Evolutionary conservation across 73 alveolate species (phyloP), one percentile per base, ranked within the genome.

Genomic region (Durusdinium trenchii): DNA sequence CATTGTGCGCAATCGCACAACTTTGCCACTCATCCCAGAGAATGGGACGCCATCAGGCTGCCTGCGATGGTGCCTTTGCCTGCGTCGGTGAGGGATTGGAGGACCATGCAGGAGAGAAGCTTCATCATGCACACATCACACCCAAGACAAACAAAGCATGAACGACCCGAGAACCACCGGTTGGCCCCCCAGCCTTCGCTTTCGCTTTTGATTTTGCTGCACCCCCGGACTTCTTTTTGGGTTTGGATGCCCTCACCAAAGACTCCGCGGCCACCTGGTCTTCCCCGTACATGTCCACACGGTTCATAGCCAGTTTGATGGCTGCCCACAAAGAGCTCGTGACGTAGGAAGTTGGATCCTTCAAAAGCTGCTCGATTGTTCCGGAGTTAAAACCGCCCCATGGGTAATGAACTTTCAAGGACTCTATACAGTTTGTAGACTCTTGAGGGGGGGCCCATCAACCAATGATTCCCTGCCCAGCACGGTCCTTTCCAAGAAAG

Each of bases 241-340:
- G 54, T 14, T 40, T n/a, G 40, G 40, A 10, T 1, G 86, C 48
- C 35, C 86, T 50, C 48, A 36, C 50, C 32, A 75, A 35, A 9
- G 86, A n/a, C 12, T 75, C 86, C 28, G 86, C 86, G 6, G 86
- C 54, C 38, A 10, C 38, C 54, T 75, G n/a, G 86, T 75, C 86
- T 54, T 75, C 57, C 35, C 12, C 26, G 86, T 38, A 75, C 40
- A 10, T 14, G 35, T n/a, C 57, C 30, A 42, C 32, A 6, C 86
- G 9, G 18, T 75, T 54, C 6, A 38, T n/a, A 12, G 57, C 54
- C 50, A 75, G n/a, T 18, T 30, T 10, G 48, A 75, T 2, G 18
- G 86, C 86, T 1, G 86, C 86, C 86, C 54, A 75, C 30, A 75
- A n/a, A 14, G 86, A 50, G 38, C 9, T 42, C 0, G n/a, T 54